Conservation (phyloP, 2,329 filamentous ascomycete species). For the Colletotrichum ledebouriae region DNA sequence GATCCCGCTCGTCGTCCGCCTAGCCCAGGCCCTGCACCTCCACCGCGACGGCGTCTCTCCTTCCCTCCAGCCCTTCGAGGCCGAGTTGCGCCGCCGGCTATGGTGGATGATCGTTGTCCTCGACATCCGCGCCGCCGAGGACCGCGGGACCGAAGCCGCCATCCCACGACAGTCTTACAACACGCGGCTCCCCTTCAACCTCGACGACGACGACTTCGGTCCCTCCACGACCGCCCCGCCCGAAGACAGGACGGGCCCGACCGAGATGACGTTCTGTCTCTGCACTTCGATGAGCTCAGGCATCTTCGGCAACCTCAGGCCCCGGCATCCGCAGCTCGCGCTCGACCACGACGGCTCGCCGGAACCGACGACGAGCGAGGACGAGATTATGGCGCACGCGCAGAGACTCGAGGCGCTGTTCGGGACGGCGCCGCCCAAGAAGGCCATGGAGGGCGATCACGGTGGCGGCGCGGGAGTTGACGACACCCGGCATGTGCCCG, state of each 20-base stretch:
- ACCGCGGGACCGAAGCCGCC: slow-evolving; percentile 63
- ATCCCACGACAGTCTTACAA: slow-evolving; percentile 59
- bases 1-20: slow-evolving; percentile 56
- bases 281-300: slow-evolving; percentile 56
- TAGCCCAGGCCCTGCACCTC: slow-evolving; percentile 58
- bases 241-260: slow-evolving; percentile 52
- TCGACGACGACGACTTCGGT: slow-evolving; percentile 66
- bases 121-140: slow-evolving; percentile 67
- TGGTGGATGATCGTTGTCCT: slow-evolving; percentile 76
- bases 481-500: slow-evolving; percentile 47
- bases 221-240: slow-evolving; percentile 54
- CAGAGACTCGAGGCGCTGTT: slow-evolving; percentile 56
- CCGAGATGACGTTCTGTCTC: slow-evolving; percentile 57
- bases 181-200: slow-evolving; percentile 63
- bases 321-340: slow-evolving; percentile 52
- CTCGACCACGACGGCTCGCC: slow-evolving; percentile 18
- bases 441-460: not conserved
- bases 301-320: slow-evolving; percentile 53
- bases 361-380: slow-evolving; percentile 49
- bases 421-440: slow-evolving; percentile 51
- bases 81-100: slow-evolving; percentile 70
- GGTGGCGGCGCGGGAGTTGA: not conserved
- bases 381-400: slow-evolving; percentile 56
- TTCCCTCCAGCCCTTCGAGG: slow-evolving; percentile 62
- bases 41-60: slow-evolving; percentile 58